These are phyloP conservation scores for Aspergillus ostianus DNA, from an alignment of 495 filamentous ascomycete genomes.

Conservation along the genomic window DNA sequence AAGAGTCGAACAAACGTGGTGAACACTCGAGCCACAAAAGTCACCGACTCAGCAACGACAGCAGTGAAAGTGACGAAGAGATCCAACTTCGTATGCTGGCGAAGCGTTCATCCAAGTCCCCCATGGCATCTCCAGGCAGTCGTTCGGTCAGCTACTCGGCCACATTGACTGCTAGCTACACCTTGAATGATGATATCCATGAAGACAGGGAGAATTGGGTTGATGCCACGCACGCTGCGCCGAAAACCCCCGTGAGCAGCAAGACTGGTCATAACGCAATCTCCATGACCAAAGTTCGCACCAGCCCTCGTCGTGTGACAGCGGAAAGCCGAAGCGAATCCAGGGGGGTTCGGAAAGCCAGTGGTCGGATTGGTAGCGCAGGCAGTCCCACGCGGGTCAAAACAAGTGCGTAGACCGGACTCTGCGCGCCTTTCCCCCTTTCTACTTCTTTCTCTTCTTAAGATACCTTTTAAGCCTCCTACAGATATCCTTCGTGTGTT, in stretches of 20 bases:
- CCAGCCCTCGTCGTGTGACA: constrained; percentile 60
- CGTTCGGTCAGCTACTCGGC: constrained; percentile 52
- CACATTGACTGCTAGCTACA: constrained; percentile 46
- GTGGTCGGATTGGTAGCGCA: constrained; percentile 85
- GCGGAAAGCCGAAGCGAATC: constrained; percentile 49
- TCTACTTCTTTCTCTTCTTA: constrained; percentile 11
- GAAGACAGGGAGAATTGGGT: constrained; percentile 49
- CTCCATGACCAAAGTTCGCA: constrained; percentile 69
- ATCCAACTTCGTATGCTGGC: constrained; percentile 67
- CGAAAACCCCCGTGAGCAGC: constrained; percentile 64
- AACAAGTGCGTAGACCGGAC: constrained; percentile 1
- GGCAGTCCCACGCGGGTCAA: constrained; percentile 43
- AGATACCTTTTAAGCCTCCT: constrained; percentile 1
- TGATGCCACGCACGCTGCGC: constrained; percentile 32
- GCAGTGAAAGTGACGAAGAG: constrained; percentile 76
- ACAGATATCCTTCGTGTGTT: constrained; percentile 20
- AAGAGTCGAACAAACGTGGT: constrained; percentile 30
- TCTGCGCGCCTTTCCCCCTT: constrained; percentile 9
- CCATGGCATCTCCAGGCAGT: constrained; percentile 42
- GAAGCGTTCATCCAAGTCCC: constrained; percentile 55
- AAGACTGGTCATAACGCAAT: constrained; percentile 67
- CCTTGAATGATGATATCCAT: constrained; percentile 41
- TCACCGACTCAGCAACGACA: constrained; percentile 44
- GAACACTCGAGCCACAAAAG: constrained; percentile 37
- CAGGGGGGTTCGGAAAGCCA: constrained; percentile 82